Evolutionary conservation across 2,329 filamentous ascomycete genomes (phyloP), one percentile per base, ranked within the genome.

Genomic region (Cladosporium sp.): DNA sequence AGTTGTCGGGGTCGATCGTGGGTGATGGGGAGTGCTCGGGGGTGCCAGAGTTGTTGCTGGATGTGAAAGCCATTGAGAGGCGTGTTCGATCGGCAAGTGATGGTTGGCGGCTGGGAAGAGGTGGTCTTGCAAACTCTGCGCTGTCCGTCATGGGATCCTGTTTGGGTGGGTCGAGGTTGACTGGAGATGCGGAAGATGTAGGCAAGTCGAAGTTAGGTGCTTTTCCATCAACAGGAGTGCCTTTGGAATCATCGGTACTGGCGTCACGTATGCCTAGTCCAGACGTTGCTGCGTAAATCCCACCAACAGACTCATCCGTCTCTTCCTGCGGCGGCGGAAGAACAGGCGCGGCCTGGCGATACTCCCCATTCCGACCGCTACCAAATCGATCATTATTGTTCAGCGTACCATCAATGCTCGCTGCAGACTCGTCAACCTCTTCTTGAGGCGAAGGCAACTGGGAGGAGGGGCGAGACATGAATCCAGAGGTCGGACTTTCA

Each of bases 81-180:
- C 81, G 78, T 12, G 81, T 81, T 53, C 81, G 78, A 66, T 84
- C 82, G 4, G 78, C 73, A 29, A 84, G 77, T 5, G 80, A 80
- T 12, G 52, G 52, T 33, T 55, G 52, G 16, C 52, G 52, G n/a
- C 52, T 31, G 3, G 52, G 28, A 4, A 55, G 26, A 21, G 28
- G 10, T 23, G 52, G 29, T 50, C 77, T 77, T 10, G 75, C 77
- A 11, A 29, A 28, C 18, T 46, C 16, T 31, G 46, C n/a, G 50
- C 21, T 31, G 12, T 16, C n/a, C 40, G 49, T 8, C 5, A 55
- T 21, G 21, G 55, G 56, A 29, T 55, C 35, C 28, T 55, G 50
- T 33, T 63, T 63, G 12, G 61, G 35, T 2, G 61, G 61, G 28
- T 63, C 61, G 26, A 63, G 35, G 21, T 56, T 26, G 11, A 56